Conservation (phyloP, 768 basidiomycete species). For the Tulasnella sp. region DNA sequence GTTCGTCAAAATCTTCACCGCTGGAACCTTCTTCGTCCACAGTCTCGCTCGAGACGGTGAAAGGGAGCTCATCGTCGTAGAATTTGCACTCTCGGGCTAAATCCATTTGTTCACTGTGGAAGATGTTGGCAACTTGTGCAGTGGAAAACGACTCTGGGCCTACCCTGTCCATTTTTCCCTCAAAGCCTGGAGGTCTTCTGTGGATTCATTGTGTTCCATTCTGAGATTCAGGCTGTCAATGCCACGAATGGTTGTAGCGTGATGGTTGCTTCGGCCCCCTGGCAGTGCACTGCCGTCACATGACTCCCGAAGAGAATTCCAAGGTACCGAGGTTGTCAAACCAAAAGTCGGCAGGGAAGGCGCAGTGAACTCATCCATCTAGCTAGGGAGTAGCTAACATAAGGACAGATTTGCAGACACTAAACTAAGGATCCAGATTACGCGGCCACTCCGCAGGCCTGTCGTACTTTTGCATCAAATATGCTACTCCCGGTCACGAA, state of each 20-base stretch:
- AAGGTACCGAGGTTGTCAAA: too few species aligned
- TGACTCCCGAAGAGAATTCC: not conserved
- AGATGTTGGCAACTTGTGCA: not conserved
- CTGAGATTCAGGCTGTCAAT: not conserved
- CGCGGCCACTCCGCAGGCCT: too few species aligned
- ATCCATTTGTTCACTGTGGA: constrained; percentile 15
- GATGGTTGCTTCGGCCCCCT: not conserved
- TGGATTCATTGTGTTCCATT: not conserved
- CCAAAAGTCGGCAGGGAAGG: too few species aligned
- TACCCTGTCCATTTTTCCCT: constrained; percentile 23
- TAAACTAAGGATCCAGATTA: too few species aligned
- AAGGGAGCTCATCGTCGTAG: constrained; percentile 22
- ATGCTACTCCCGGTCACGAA: not conserved
- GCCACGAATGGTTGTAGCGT: too few species aligned
- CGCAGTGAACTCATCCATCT: too few species aligned
- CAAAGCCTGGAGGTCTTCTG: not conserved
- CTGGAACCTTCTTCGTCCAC: not conserved
- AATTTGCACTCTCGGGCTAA: constrained; percentile 16
- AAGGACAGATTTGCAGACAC: too few species aligned
- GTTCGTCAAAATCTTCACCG: constrained; percentile 1
- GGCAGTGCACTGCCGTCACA: not conserved
- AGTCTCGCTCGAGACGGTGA: not conserved
- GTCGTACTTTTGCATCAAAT: too few species aligned
- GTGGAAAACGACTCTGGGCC: not conserved
- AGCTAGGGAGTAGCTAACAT: too few species aligned